Evolutionary conservation across 768 basidiomycete species (phyloP).

Genomic region (Leucosporidium scottii): DNA sequence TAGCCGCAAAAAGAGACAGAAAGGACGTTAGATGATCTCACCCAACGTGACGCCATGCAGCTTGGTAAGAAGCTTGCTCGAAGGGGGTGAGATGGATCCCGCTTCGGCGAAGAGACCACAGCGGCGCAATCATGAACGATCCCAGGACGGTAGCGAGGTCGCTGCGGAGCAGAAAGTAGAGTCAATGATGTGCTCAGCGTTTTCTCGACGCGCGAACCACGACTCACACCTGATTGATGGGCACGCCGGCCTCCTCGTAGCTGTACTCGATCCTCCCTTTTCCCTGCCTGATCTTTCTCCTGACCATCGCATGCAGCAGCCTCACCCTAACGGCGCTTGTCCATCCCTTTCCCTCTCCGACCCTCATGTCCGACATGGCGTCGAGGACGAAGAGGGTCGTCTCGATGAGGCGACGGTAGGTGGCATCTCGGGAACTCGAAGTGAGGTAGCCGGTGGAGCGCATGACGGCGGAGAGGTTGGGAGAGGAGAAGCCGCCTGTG

Average conservation of each 20-base stretch:
- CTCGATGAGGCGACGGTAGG: conserved; percentile 37
- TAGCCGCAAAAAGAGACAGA: no score
- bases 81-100: conserved; percentile 30
- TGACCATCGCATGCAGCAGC: conserved; percentile 40
- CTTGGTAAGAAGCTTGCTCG: conserved; percentile 38
- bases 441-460: conserved; percentile 41
- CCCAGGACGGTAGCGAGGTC: conserved; percentile 41
- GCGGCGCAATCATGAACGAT: conserved; percentile 39
- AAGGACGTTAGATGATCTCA: no score
- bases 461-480: conserved; percentile 36
- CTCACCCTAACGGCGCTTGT: conserved; percentile 39
- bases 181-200: not conserved
- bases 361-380: conserved; percentile 39
- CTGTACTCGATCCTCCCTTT: conserved; percentile 38
- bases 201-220: not conserved
- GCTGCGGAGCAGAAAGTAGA: conserved; percentile 4
- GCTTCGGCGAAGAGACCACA: conserved; percentile 39
- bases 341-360: conserved; percentile 38
- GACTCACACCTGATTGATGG: conserved; percentile 42
- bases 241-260: conserved; percentile 35
- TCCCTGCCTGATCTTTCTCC: conserved; percentile 31
- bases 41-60: conserved; percentile 41
- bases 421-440: conserved; percentile 26
- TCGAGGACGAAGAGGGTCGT: conserved; percentile 39
- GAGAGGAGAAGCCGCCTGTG: conserved; percentile 38